These are phyloP conservation scores for Colletotrichum cordylinicola DNA, from an alignment of 2,329 filamentous ascomycete species.

Conservation along the genomic window DNA sequence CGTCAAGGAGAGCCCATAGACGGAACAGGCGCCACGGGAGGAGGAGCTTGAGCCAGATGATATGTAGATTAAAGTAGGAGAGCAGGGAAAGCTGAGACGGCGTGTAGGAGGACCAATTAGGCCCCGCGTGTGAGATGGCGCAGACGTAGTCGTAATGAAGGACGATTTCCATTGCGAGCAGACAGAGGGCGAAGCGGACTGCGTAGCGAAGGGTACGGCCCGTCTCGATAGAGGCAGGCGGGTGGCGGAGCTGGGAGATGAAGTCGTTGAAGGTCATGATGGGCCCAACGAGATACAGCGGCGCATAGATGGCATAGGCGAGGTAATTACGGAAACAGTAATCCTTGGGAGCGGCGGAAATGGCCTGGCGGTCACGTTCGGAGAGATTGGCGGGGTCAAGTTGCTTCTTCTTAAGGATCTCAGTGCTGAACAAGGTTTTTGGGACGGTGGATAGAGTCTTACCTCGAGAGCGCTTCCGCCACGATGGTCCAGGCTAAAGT, in stretches of 20 bases:
- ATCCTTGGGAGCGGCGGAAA: constrained; percentile 73
- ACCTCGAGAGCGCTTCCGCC: constrained; percentile 80
- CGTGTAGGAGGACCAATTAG: constrained; percentile 83
- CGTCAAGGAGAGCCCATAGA: constrained; percentile 91
- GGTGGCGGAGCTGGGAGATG: constrained; percentile 82
- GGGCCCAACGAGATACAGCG: constrained; percentile 89
- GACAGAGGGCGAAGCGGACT: constrained; percentile 78
- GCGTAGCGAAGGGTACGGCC: constrained; percentile 80
- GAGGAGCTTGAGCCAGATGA: constrained; percentile 97
- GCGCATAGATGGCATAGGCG: constrained; percentile 89
- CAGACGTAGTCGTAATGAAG: constrained; percentile 93
- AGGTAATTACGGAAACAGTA: constrained; percentile 87
- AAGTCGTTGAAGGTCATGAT: constrained; percentile 99
- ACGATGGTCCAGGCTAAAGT: constrained; percentile 80
- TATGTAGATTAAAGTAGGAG: constrained; percentile 93
- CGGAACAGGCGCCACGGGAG: constrained; percentile 99
- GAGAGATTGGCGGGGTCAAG: constrained; percentile 86
- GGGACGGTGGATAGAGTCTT: constrained; percentile 36
- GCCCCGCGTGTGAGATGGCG: constrained; percentile 83
- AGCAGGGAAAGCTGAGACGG: constrained; percentile 88
- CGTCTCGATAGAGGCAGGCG: constrained; percentile 71
- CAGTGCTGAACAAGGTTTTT: constrained; percentile 47
- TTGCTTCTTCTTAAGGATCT: constrained; percentile 93
- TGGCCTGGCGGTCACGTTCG: constrained; percentile 83
- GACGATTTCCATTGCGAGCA: constrained; percentile 89